Conservation (phyloP, 192 early-diverging fungal genomes). For the Cetraspora pellucida region DNA sequence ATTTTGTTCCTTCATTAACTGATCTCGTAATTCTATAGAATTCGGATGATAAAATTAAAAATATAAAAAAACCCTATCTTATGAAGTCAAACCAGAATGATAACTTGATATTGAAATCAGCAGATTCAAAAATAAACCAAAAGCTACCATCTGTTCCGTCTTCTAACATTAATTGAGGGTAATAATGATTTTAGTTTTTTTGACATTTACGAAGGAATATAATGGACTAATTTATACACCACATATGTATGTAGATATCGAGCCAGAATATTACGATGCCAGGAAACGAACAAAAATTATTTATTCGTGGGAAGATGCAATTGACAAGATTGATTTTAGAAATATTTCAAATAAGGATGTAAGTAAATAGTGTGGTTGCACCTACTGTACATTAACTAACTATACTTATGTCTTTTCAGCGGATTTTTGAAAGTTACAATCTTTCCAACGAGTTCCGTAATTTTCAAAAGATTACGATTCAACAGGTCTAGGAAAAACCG, state of each 20-base stretch:
- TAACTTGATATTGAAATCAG: no score
- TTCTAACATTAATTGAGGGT: conserved; percentile 18
- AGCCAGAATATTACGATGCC: conserved; percentile 24
- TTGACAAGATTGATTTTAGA: conserved; percentile 31
- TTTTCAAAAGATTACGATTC: conserved; percentile 18
- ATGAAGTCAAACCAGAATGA: neutral
- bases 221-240: conserved; percentile 17
- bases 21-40: conserved; percentile 41
- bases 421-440: conserved; percentile 25
- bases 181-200: conserved; percentile 23
- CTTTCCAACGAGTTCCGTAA: conserved; percentile 23
- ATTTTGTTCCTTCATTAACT: conserved; percentile 35
- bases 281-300: conserved; percentile 28
- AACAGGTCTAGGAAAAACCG: conserved; percentile 16
- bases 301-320: conserved; percentile 21
- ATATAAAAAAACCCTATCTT: conserved; percentile 12
- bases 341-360: conserved; percentile 24
- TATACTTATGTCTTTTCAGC: conserved; percentile 26
- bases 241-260: conserved; percentile 14
- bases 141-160: conserved; percentile 20
- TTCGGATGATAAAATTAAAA: conserved; percentile 10
- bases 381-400: conserved; percentile 25
- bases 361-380: conserved; percentile 26
- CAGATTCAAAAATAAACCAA: no score
- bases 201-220: conserved; percentile 26